Evolutionary conservation across 805 yeast species (phyloP).

Genomic region (Starmera quercuum): DNA sequence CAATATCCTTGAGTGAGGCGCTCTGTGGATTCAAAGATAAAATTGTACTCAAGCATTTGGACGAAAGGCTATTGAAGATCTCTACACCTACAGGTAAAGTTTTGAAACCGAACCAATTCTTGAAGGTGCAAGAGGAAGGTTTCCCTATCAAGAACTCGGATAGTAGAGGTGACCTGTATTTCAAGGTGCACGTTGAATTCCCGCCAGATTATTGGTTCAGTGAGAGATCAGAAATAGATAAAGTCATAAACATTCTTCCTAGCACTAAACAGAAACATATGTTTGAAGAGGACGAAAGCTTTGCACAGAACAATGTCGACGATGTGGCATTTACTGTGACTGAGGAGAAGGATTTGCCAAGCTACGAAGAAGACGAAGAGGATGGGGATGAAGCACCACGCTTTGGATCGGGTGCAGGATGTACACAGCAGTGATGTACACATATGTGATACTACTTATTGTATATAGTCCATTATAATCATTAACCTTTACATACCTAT

Average conservation of each 20-base stretch:
- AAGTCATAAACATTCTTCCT: conserved; percentile 51
- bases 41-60: conserved; percentile 63
- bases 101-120: conserved; percentile 63
- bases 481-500: conserved; percentile 2
- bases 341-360: conserved; percentile 16
- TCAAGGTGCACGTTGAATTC: conserved; percentile 66
- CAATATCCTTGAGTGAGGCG: conserved; percentile 69
- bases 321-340: conserved; percentile 20
- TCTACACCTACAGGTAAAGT: conserved; percentile 74
- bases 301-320: conserved; percentile 22
- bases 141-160: conserved; percentile 56
- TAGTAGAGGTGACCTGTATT: conserved; percentile 59
- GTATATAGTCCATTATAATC: background rate
- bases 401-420: conserved; percentile 5
- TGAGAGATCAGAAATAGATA: conserved; percentile 57
- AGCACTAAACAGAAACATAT: conserved; percentile 8
- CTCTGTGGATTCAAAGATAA: conserved; percentile 71
- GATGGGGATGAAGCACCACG: conserved; percentile 4
- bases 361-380: conserved; percentile 15
- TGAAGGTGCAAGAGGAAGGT: conserved; percentile 67
- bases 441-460: background rate
- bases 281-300: conserved; percentile 7
- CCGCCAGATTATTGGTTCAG: conserved; percentile 82
- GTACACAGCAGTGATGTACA: conserved; percentile 10
- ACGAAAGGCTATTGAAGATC: conserved; percentile 64